Evolutionary conservation across 2,329 filamentous ascomycete genomes (phyloP), one percentile per base, ranked within the genome.

Genomic region (Alternaria consortialis): DNA sequence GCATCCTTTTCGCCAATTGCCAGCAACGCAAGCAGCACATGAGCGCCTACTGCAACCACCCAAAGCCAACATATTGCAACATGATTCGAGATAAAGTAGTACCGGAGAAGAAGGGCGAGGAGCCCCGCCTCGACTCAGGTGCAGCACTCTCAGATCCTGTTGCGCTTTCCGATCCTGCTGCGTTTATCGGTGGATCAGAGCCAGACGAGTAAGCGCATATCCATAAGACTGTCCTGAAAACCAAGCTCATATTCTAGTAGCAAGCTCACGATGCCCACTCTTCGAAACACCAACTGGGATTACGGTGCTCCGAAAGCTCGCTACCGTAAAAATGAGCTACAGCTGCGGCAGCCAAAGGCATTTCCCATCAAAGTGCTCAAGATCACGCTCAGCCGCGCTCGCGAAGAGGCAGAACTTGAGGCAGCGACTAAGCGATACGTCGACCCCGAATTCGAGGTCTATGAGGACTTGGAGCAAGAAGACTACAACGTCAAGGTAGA

Each of bases 331-430:
- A 36, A 37, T 23, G 54, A 61, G 6, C 54, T 61, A 12, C 36
- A 53, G 12, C 34, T 61, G 17, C 47, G 36, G 23, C 58, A 53
- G n/a, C 58, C 60, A 29, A 25, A 60, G 17, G 56, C 47, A 23
- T 62, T 62, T 23, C 60, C 60, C 7, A 56, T 62, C 25, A 53
- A 53, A 31, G 40, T 32, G 17, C 46, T 62, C 15, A 53, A 42
- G 4, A 53, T 20, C 12, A 62, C 60, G 15, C 17, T 62, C 9
- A 34, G 13, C 2, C 56, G 52, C 23, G 56, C 52, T 43, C 52
- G 47, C 34, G 23, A 52, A 27, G 52, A 62, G 34, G 47, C 40
- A 39, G 60, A 40, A n/a, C 36, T 43, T 12, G 36, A 39, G 27
- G 42, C 54, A 15, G 23, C 23, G n/a, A 29, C 34, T 9, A 39